Evolutionary conservation across 1,284 basidiomycete species (phyloP), one percentile per base, ranked within the genome.

Genomic region (Tetrapyrgos nigripes): DNA sequence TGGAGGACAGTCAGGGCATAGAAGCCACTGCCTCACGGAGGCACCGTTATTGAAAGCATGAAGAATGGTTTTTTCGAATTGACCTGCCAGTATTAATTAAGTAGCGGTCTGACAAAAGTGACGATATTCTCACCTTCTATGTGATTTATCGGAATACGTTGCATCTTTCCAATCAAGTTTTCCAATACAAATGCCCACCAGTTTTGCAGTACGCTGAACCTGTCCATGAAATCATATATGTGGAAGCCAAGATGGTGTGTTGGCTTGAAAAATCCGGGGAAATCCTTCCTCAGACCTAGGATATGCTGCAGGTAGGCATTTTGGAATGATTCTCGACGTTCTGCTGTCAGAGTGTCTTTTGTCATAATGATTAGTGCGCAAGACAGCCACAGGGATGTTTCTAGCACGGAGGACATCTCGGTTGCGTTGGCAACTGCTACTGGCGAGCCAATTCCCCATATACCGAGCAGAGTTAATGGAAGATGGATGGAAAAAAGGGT

Each of bases 31-130:
- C 3, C 56, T 40, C 23, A 58, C 46, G 4, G 27, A 26, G 19
- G 50, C 37, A 9, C 50, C 50, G 23, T 23, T 46, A 28, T 37
- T 45, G 23, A 46, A 58, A 9, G 23, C 26, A 43, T 58, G 43
- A 14, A 53, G 43, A 8, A 58, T 21, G 13, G 56, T 58, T n/a
- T 31, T 44, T 26, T 58, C 56, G 2, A 46, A 37, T 58, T 58
- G n/a, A 29, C 56, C 56, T 58, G 11, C 19, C 19, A 29, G 27
- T 29, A 19, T 53, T 24, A 24, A 21, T 26, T 17, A 14, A 33
- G 31, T 14, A 33, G 31, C 14, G 31, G 14, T 33, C 9, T 8
- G 9, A 33, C 8, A 14, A 14, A 33, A 8, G 31, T 33, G 31
- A 33, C 14, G 31, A 33, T 8, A 53, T 2, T 19, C 53, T 19